Percentiles rank a stretch among this genome's conserved stretches.
Conservation (phyloP, 129 eudicot genomes). For the Glebionis coronaria region DNA sequence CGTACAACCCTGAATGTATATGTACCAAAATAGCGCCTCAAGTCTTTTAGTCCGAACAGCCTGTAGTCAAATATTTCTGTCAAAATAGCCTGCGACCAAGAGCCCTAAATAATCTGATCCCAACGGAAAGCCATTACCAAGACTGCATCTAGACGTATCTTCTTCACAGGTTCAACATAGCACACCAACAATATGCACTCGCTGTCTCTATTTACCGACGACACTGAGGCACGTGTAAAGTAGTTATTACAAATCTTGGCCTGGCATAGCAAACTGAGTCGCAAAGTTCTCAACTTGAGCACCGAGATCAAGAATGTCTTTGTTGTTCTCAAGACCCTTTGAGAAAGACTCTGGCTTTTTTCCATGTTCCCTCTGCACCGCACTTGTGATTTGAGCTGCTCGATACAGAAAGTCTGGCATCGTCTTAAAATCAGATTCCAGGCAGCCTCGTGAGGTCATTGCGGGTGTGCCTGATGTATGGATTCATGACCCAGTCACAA, state of each 20-base stretch:
- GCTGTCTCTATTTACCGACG: constrained; percentile 6
- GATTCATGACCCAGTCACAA: neutral
- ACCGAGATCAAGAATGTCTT: constrained; percentile 73
- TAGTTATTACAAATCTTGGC: constrained; percentile 48
- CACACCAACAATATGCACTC: constrained; percentile 16
- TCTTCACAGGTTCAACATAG: constrained; percentile 9
- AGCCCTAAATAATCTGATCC: neutral
- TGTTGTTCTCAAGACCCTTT: constrained; percentile 76
- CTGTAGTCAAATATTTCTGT: no score
- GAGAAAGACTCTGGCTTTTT: constrained; percentile 59
- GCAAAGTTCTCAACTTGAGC: no score
- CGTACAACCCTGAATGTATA: no score
- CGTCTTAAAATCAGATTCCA: constrained; percentile 82
- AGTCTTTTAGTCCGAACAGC: no score
- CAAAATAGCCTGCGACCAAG: no score
- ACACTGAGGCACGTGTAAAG: neutral
- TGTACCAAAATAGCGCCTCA: no score
- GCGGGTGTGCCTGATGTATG: constrained; percentile 82
- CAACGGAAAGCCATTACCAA: neutral
- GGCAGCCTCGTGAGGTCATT: constrained; percentile 93
- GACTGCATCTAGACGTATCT: neutral
- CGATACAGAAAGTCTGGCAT: constrained; percentile 75
- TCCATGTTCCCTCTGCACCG: constrained; percentile 75
- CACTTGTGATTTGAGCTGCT: constrained; percentile 80
- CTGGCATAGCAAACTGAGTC: constrained; percentile 88